These are phyloP conservation scores for Aspergillus arachidicola DNA, from an alignment of 2,329 filamentous ascomycete species.

Conservation along the genomic window DNA sequence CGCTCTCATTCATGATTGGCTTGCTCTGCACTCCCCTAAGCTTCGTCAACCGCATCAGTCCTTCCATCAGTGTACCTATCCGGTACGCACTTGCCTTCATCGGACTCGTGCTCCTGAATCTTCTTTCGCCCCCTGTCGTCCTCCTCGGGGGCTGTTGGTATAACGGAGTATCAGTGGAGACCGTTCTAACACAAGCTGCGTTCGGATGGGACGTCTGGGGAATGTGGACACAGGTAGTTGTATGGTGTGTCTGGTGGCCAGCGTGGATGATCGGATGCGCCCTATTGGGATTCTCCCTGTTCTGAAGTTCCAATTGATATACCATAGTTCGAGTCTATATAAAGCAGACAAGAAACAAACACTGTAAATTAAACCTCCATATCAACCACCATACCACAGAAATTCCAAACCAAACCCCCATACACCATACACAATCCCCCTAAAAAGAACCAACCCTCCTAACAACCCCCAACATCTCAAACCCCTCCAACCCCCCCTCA, in stretches of 20 bases:
- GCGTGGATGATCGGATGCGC: slow-evolving; percentile 72
- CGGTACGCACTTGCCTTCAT: slow-evolving; percentile 34
- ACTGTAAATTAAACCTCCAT: neutral
- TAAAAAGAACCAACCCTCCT: neutral
- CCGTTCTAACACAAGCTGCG: slow-evolving; percentile 71
- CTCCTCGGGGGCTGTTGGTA: slow-evolving; percentile 54
- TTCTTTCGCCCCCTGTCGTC: slow-evolving; percentile 62
- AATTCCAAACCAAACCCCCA: neutral
- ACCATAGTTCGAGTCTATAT: neutral
- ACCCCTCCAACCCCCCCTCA: neutral
- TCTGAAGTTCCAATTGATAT: slow-evolving; percentile 14
- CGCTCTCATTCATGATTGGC: slow-evolving; percentile 81
- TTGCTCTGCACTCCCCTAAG: slow-evolving; percentile 75
- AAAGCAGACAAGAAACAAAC: neutral
- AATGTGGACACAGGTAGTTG: slow-evolving; percentile 81
- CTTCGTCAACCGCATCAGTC: slow-evolving; percentile 57
- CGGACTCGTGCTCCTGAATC: slow-evolving; percentile 57
- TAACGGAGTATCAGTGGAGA: slow-evolving; percentile 54
- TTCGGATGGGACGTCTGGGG: slow-evolving; percentile 90
- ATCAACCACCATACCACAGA: neutral
- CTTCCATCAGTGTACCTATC: slow-evolving; percentile 21
- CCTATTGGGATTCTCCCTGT: slow-evolving; percentile 38
- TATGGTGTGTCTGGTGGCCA: slow-evolving; percentile 97
- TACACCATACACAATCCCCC: neutral
- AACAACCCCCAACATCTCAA: neutral